A percentile compares a stretch with the other conserved stretches of the same genome.
Conservation (phyloP, 2,329 filamentous ascomycete genomes). For the Cadophora malorum region DNA sequence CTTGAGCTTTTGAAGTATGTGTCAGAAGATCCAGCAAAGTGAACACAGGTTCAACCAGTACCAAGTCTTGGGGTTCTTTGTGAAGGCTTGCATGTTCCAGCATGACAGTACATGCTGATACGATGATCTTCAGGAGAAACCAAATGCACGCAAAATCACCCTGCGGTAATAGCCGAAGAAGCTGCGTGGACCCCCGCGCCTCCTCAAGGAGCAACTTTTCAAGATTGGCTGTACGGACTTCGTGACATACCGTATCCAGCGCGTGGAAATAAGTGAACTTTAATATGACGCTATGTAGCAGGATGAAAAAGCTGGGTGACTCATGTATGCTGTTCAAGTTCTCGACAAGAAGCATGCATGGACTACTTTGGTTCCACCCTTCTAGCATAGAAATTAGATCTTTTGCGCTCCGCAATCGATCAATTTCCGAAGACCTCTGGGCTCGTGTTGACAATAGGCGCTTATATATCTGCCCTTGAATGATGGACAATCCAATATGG, state of each 20-base stretch:
- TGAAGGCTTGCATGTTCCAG: constrained; percentile 24
- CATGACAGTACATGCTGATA: constrained; percentile 31
- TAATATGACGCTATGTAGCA: constrained; percentile 40
- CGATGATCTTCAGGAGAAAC: constrained; percentile 31
- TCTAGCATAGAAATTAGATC: constrained; percentile 39
- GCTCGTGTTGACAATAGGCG: constrained; percentile 35
- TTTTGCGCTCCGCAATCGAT: constrained; percentile 34
- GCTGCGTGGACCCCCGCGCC: constrained; percentile 40
- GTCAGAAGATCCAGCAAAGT: constrained; percentile 29
- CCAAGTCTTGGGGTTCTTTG: constrained; percentile 29
- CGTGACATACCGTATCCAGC: constrained; percentile 37
- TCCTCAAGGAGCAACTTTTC: constrained; percentile 37
- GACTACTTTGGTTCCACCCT: constrained; percentile 39
- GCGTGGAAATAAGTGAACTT: constrained; percentile 41
- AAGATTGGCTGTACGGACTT: constrained; percentile 26
- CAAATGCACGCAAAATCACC: constrained; percentile 36
- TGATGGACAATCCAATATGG: constrained; percentile 32
- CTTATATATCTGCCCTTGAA: constrained; percentile 39
- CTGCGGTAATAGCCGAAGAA: constrained; percentile 38
- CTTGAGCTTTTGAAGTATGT: constrained; percentile 29
- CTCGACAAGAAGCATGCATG: constrained; percentile 29
- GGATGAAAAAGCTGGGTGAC: constrained; percentile 31
- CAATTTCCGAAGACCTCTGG: constrained; percentile 32
- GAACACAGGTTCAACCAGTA: constrained; percentile 31
- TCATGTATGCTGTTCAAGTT: constrained; percentile 28